These are phyloP conservation scores for Polygonum aviculare DNA, from an alignment of 148 eudicot genomes.

Conservation along the genomic window DNA sequence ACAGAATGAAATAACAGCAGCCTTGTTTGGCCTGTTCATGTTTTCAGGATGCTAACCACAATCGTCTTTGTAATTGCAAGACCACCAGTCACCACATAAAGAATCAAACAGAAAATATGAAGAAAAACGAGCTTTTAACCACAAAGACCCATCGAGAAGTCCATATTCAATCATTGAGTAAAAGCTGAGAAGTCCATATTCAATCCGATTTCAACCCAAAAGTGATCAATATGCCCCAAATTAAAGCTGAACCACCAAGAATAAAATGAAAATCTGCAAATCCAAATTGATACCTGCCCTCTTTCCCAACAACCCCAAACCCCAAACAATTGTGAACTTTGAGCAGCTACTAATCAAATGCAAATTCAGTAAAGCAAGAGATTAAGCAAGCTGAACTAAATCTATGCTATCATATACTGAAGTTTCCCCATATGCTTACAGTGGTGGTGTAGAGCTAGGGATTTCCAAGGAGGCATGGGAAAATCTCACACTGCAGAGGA, in stretches of 20 bases:
- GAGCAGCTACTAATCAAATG: neutral
- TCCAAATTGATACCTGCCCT: neutral
- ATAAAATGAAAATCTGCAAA: neutral
- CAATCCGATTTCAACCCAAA: neutral
- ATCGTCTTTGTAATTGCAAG: neutral
- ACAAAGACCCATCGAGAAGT: neutral
- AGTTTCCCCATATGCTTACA: neutral
- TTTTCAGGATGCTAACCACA: neutral
- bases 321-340: neutral
- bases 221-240: neutral
- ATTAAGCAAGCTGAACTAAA: neutral
- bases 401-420: neutral
- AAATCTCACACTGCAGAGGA: constrained; percentile 7
- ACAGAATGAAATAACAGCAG: neutral
- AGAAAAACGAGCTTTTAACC: neutral
- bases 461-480: constrained; percentile 1
- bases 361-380: no score
- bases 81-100: constrained; percentile 5
- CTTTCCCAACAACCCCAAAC: constrained; percentile 2
- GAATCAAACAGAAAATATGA: constrained; percentile 1
- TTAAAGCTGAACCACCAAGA: neutral
- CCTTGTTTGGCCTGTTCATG: neutral
- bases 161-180: neutral
- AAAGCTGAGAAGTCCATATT: neutral
- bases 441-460: constrained; percentile 1